Percentiles rank a stretch among this genome's conserved stretches.
These are phyloP conservation scores for Saturnispora hagleri DNA, from an alignment of 805 yeast genomes.

Conservation along the genomic window DNA sequence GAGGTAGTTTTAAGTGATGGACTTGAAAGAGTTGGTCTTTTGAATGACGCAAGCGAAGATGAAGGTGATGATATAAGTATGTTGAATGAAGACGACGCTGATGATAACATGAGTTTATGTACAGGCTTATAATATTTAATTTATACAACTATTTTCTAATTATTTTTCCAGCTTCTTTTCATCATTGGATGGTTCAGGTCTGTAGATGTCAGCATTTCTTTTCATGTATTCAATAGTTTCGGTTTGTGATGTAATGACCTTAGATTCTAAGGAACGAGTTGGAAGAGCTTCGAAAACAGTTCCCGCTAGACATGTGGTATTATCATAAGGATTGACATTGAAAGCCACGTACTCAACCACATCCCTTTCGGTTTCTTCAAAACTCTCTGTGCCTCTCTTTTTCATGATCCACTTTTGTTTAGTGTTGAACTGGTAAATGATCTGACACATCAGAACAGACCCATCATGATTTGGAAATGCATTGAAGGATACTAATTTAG, in stretches of 20 bases:
- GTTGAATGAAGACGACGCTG: neutral
- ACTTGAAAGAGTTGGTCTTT: constrained; percentile 18
- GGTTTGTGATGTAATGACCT: constrained; percentile 21
- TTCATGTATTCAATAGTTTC: constrained; percentile 26
- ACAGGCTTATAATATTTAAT: constrained; percentile 2
- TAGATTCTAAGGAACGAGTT: constrained; percentile 26
- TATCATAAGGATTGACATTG: constrained; percentile 50
- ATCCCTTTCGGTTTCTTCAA: constrained; percentile 38
- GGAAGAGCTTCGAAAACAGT: constrained; percentile 54
- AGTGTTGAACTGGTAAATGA: constrained; percentile 55
- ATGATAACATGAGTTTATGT: constrained; percentile 8
- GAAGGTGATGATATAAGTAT: constrained; percentile 2
- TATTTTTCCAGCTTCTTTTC: constrained; percentile 13
- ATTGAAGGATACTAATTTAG: constrained; percentile 64
- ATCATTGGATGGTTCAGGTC: constrained; percentile 27
- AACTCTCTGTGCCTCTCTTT: constrained; percentile 33
- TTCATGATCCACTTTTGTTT: constrained; percentile 48
- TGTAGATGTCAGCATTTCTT: constrained; percentile 29
- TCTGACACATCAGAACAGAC: constrained; percentile 33
- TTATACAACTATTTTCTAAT: neutral
- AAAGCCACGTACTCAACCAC: constrained; percentile 54
- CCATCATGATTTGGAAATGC: constrained; percentile 37
- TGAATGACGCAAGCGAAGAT: constrained; percentile 16
- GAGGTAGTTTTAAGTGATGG: constrained; percentile 17
- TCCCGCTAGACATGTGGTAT: constrained; percentile 53